Evolutionary conservation across 257 asterid species (phyloP).

Genomic region (Primulina huaijiensis): DNA sequence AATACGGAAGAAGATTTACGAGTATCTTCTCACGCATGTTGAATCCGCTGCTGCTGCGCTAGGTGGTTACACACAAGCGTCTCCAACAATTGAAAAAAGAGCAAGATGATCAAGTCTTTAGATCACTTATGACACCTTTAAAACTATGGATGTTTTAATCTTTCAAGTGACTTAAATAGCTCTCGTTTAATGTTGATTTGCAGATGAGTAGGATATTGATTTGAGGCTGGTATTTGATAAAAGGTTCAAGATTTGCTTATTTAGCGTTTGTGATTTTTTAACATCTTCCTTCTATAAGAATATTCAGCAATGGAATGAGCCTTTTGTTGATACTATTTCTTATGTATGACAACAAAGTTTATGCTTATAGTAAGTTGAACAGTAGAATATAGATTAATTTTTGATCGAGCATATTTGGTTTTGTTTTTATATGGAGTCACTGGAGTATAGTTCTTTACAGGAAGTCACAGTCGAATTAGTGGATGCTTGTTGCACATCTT

Average conservation of each 20-base stretch:
- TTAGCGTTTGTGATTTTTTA: background rate
- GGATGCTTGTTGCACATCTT: too few relatives aligned
- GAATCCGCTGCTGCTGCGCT: conserved; percentile 98
- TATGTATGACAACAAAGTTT: too few relatives aligned
- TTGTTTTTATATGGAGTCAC: too few relatives aligned
- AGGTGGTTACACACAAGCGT: conserved; percentile 58
- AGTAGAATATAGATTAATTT: too few relatives aligned
- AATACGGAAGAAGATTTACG: conserved; percentile 91
- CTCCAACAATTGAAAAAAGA: conserved; percentile 48
- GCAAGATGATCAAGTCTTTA: conserved; percentile 33
- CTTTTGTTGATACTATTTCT: background rate
- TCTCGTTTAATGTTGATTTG: conserved; percentile 15
- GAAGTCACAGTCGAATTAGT: too few relatives aligned
- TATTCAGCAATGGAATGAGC: too few relatives aligned
- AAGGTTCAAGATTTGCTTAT: background rate
- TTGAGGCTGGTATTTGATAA: background rate
- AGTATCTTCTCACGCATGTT: conserved; percentile 91
- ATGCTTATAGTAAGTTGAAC: too few relatives aligned
- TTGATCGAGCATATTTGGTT: too few relatives aligned
- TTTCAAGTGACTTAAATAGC: conserved; percentile 30
- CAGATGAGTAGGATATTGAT: background rate
- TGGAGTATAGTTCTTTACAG: too few relatives aligned
- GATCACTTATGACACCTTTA: conserved; percentile 22
- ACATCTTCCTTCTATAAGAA: background rate
- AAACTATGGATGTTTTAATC: conserved; percentile 1